phyloP scores from a whole-genome alignment of 768 basidiomycete species.

The Cystofilobasidium ferigula region DNA sequence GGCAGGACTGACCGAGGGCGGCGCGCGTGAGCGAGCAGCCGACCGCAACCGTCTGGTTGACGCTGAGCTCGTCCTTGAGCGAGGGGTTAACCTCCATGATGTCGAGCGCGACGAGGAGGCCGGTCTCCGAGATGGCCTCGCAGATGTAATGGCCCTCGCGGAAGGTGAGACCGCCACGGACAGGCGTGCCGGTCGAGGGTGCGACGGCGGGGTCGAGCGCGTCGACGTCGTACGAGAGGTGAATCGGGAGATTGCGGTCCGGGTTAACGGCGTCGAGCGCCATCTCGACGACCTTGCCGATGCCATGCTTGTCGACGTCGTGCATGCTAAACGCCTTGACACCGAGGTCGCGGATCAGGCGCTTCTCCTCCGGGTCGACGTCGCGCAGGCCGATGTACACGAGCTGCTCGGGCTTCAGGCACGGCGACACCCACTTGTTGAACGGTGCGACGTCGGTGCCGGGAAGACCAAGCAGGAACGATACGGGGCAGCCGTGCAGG shows the following conservation, averaged over 20 bases:
- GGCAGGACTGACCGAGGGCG: conserved; percentile 31
- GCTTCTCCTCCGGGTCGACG: conserved; percentile 77
- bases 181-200: conserved; percentile 51
- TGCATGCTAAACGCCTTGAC: conserved; percentile 89
- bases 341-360: conserved; percentile 62
- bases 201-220: conserved; percentile 75
- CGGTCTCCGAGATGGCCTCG: conserved; percentile 84
- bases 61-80: conserved; percentile 60
- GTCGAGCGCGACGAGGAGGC: conserved; percentile 60
- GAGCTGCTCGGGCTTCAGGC: conserved; percentile 20
- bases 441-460: conserved; percentile 40
- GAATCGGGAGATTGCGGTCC: conserved; percentile 68
- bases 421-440: conserved; percentile 32
- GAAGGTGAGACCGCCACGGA: conserved; percentile 90
- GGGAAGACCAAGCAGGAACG: conserved; percentile 64
- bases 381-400: conserved; percentile 52
- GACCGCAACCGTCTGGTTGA: conserved; percentile 68
- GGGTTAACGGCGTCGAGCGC: conserved; percentile 90
- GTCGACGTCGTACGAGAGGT: conserved; percentile 93
- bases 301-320: conserved; percentile 72
- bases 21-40: conserved; percentile 38
- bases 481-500: conserved; percentile 95
- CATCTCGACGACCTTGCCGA: conserved; percentile 91
- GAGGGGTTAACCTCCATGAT: conserved; percentile 81
- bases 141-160: conserved; percentile 98